Conservation (phyloP, 495 filamentous ascomycete species). For the Friedmanniomyces simplex region DNA sequence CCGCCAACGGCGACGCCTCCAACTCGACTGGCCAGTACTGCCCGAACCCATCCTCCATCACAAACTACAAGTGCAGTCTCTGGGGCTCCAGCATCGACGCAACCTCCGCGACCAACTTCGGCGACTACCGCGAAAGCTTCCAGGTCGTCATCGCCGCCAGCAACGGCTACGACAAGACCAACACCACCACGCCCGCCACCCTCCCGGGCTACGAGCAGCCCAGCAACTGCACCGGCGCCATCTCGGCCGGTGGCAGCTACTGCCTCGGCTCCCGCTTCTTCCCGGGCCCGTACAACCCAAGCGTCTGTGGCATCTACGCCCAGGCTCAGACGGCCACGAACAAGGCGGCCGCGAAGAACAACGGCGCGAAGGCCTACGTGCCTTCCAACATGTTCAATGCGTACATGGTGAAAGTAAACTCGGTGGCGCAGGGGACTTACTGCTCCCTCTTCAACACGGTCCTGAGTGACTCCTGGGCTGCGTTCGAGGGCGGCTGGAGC, state of each 20-base stretch:
- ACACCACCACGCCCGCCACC: conserved; percentile 12
- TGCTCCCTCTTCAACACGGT: conserved; percentile 13
- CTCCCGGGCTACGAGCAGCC: conserved; percentile 4
- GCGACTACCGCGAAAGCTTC: conserved; percentile 19
- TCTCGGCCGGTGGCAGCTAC: conserved; percentile 12
- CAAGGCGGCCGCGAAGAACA: neutral
- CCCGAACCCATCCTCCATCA: conserved; percentile 37
- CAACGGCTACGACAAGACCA: conserved; percentile 24
- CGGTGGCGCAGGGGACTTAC: conserved; percentile 17
- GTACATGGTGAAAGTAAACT: conserved; percentile 18
- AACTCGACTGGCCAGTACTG: conserved; percentile 20
- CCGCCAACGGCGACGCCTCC: neutral
- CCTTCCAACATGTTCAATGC: conserved; percentile 23
- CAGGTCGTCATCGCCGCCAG: conserved; percentile 22
- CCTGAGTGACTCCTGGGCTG: conserved; percentile 3
- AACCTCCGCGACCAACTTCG: conserved; percentile 16
- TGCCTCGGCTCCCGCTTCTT: conserved; percentile 17
- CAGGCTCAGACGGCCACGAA: conserved; percentile 15
- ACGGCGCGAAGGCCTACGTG: neutral
- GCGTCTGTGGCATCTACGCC: conserved; percentile 12
- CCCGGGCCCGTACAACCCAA: conserved; percentile 21
- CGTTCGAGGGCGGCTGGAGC: neutral
- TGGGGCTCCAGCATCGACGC: conserved; percentile 27
- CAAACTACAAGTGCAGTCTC: conserved; percentile 45
- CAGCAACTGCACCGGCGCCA: conserved; percentile 14